A percentile compares a stretch with the other conserved stretches of the same genome.
Evolutionary conservation across 176 grass and related monocot species (phyloP).

Genomic region (Juncus inflexus): DNA sequence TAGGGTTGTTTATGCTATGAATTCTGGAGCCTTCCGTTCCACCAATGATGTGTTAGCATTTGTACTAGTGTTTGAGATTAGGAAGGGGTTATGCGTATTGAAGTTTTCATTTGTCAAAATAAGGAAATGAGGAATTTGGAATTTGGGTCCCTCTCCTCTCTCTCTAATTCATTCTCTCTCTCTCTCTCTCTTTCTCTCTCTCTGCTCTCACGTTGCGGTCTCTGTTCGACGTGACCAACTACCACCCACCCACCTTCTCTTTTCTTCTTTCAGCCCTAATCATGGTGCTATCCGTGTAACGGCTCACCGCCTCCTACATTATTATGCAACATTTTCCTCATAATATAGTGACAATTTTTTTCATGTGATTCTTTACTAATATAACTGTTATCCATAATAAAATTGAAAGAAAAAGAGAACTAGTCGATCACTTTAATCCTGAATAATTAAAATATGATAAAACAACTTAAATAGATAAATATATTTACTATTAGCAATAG

Average conservation of each 20-base stretch:
- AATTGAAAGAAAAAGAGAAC: too few species aligned
- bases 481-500: too few species aligned
- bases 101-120: conserved; percentile 21
- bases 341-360: too few species aligned
- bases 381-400: too few species aligned
- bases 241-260: conserved; percentile 22
- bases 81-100: conserved; percentile 8
- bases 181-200: conserved; percentile 11
- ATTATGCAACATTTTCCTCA: too few species aligned
- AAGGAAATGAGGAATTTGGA: not conserved
- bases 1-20: too few species aligned
- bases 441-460: too few species aligned
- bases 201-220: conserved; percentile 28
- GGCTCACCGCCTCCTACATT: not conserved
- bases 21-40: too few species aligned
- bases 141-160: not conserved
- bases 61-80: not conserved
- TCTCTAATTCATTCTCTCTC: conserved; percentile 5
- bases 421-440: too few species aligned
- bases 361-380: too few species aligned
- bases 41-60: too few species aligned
- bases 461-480: too few species aligned
- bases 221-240: conserved; percentile 39
- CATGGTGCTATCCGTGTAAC: not conserved
- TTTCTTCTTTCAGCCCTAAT: not conserved